Evolutionary conservation across 345 rosid genomes (phyloP).

Genomic region (Cochlearia excelsa): DNA sequence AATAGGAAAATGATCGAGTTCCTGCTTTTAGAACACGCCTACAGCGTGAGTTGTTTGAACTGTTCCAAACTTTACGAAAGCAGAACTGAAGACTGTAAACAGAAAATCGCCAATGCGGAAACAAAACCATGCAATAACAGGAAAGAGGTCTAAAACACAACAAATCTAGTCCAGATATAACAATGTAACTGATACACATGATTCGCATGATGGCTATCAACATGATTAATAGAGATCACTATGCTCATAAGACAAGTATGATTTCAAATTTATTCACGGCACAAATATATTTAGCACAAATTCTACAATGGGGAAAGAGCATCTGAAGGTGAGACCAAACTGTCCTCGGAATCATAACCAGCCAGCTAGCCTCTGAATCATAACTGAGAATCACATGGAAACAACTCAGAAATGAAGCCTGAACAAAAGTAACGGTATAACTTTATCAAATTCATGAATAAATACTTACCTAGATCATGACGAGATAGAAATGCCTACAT

Average conservation of each 20-base stretch:
- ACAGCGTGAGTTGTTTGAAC: neutral
- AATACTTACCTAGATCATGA: conserved; percentile 27
- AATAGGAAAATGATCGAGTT: neutral
- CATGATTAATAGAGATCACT: neutral
- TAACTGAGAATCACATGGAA: neutral
- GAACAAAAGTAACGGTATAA: neutral
- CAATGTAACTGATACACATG: neutral
- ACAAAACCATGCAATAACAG: conserved; percentile 18
- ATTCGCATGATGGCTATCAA: neutral
- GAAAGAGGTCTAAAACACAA: conserved; percentile 1
- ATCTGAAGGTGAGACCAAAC: neutral
- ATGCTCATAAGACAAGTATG: conserved; percentile 14
- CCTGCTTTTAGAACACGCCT: conserved; percentile 10
- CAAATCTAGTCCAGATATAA: conserved; percentile 13
- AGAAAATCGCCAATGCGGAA: conserved; percentile 31
- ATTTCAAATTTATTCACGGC: conserved; percentile 12
- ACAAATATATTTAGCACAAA: conserved; percentile 18
- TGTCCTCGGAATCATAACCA: conserved; percentile 17
- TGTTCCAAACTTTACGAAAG: conserved; percentile 14
- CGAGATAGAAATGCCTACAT: conserved; percentile 12
- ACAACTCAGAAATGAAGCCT: conserved; percentile 16
- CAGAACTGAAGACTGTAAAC: conserved; percentile 52
- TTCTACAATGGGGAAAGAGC: conserved; percentile 16
- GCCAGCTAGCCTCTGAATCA: conserved; percentile 27
- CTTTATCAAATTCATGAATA: conserved; percentile 6